Evolutionary conservation across 2,329 filamentous ascomycete genomes (phyloP).

Genomic region (Scolecobasidium constrictum): DNA sequence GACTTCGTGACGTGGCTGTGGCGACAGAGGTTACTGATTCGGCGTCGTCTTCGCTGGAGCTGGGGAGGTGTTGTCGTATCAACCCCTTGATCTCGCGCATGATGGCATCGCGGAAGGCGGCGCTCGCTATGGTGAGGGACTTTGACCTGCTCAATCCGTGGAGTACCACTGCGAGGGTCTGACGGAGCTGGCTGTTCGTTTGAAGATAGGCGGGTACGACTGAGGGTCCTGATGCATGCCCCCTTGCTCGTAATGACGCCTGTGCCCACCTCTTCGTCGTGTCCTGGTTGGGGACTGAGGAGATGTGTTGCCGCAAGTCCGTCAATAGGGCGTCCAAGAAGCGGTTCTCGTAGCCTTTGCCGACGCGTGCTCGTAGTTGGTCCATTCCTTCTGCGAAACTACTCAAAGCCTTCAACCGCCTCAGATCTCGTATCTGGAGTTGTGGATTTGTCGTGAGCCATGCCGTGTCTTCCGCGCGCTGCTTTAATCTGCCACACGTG

Average conservation of each 20-base stretch:
- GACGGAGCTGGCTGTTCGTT: conserved; percentile 58
- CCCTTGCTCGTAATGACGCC: conserved; percentile 61
- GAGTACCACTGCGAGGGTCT: conserved; percentile 59
- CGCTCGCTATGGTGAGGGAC: conserved; percentile 70
- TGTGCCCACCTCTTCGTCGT: conserved; percentile 79
- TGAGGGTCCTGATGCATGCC: conserved; percentile 19
- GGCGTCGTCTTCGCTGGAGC: conserved; percentile 86
- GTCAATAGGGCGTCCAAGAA: conserved; percentile 69
- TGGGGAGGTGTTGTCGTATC: conserved; percentile 76
- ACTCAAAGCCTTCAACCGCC: conserved; percentile 67
- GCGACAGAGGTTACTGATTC: conserved; percentile 82
- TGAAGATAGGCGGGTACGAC: conserved; percentile 66
- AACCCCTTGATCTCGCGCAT: conserved; percentile 77
- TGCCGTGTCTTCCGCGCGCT: conserved; percentile 13
- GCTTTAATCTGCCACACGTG: conserved; percentile 59
- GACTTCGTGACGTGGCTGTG: conserved; percentile 50
- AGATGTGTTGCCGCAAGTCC: conserved; percentile 72
- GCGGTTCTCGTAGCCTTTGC: conserved; percentile 72
- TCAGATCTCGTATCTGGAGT: conserved; percentile 53
- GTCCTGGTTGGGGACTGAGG: conserved; percentile 56
- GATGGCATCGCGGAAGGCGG: conserved; percentile 72
- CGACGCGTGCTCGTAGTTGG: conserved; percentile 67
- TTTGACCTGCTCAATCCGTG: conserved; percentile 71
- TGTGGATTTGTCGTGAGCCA: conserved; percentile 25
- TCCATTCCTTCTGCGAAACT: conserved; percentile 69